Base-by-base conservation (phyloP, 2,329 filamentous ascomycete genomes). In the Gnomoniopsis sp. region DNA sequence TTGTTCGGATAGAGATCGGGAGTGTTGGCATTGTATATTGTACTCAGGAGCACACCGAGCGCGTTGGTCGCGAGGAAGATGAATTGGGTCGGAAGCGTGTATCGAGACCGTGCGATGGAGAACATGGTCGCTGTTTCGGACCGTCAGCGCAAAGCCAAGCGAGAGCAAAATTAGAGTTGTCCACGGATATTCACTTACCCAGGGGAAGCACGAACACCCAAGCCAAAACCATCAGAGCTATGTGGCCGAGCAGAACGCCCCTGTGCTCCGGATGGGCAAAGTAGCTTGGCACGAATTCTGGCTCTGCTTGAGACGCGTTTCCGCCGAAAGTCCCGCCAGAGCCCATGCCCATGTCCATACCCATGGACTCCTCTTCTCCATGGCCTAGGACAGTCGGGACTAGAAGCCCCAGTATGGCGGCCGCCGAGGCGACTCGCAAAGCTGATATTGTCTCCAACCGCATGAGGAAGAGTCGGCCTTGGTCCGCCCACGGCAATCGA, bases 1-100 rank as follows among this genome's bases (percentile, higher is more conserved):
- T 96, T 96, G 69, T 89, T 88, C 34, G 87, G 86, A 70, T 96
- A 97, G 22, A 97, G 77, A 69, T 96, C 90, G 1, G 92, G 91
- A 0, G 91, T 96, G 63, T 83, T 86, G 59, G 83, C 80, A 70
- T 95, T 91, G 77, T 96, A 96, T 36, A 91, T 76, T 52, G 84
- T 80, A 8, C 84, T 86, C 26, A 89, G 70, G 15, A 90, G 68
- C 23, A 93, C 65, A 19, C 88, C 90, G 1, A 88, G 65, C 3
- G 78, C 80, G 69, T 92, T 91, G 38, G 80, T 70, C 1, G 79
- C 74, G 47, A 89, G 71, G 70, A 93, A 93, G 10, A 78, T 62
- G 61, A 92, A 80, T 68, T 96, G 93, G 1, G 80, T 74, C 1
- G 81, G 77, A 2, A 96, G 78, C 1, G 88, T 88, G 66, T 89